Conservation (phyloP, 192 early-diverging fungal species). For the Neocallimastix lanati region DNA sequence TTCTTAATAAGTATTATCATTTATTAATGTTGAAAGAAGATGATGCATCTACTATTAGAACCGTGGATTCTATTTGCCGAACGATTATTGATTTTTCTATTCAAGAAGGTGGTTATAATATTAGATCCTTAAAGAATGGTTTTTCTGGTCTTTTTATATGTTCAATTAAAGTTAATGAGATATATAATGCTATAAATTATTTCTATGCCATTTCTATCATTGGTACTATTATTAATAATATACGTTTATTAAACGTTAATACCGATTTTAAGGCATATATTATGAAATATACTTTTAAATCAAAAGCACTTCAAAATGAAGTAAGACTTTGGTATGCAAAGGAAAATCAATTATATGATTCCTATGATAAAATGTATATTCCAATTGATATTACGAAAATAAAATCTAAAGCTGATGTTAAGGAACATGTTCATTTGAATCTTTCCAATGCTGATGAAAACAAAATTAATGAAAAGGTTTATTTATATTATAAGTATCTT, state of each 20-base stretch:
- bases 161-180: not conserved
- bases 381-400: not conserved
- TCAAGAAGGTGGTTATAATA: not conserved
- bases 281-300: not conserved
- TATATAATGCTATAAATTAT: not conserved
- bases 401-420: not conserved
- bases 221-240: not conserved
- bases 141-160: not conserved
- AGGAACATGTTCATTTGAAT: not conserved
- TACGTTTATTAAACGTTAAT: not conserved
- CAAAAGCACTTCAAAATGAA: not conserved
- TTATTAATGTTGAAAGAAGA: not conserved
- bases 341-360: not conserved
- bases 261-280: not conserved
- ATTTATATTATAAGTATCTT: not conserved
- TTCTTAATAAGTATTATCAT: not conserved
- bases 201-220: not conserved
- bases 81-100: not conserved
- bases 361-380: not conserved
- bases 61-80: not conserved
- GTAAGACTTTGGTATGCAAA: not conserved
- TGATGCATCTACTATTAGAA: not conserved
- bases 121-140: not conserved
- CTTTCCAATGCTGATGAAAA: not conserved
- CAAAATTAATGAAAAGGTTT: not conserved